These are phyloP conservation scores for Trichoderma guizhouense DNA, from an alignment of 2,329 filamentous ascomycete species.

Conservation along the genomic window DNA sequence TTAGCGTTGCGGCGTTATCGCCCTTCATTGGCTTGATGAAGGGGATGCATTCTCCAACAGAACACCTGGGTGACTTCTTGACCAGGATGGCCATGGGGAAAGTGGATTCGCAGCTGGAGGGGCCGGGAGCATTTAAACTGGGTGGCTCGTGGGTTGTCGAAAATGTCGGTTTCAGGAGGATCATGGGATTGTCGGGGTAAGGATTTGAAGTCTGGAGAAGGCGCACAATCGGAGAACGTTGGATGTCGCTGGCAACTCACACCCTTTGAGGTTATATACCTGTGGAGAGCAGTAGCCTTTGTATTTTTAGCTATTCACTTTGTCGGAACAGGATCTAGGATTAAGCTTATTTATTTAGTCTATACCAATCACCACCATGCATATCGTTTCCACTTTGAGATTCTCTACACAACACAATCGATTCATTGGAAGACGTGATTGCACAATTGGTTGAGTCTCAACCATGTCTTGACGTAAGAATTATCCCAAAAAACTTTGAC, in stretches of 20 bases:
- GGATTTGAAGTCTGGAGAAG: background rate
- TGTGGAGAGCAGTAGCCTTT: background rate
- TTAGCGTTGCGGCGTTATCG: slow-evolving; percentile 23
- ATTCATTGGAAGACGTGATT: background rate
- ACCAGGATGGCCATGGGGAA: slow-evolving; percentile 45
- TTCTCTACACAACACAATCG: too few relatives aligned
- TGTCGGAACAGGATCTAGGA: background rate
- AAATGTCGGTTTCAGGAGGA: slow-evolving; percentile 35
- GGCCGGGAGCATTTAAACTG: slow-evolving; percentile 32
- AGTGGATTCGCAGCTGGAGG: slow-evolving; percentile 27
- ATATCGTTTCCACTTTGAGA: background rate
- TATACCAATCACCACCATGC: background rate
- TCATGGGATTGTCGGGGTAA: slow-evolving; percentile 29
- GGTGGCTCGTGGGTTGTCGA: slow-evolving; percentile 36
- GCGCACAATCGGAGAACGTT: background rate
- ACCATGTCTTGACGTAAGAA: background rate
- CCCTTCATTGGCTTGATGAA: slow-evolving; percentile 25
- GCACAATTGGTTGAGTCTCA: background rate
- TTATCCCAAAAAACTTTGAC: background rate
- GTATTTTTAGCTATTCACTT: background rate
- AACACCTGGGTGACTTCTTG: slow-evolving; percentile 42
- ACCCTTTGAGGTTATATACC: background rate
- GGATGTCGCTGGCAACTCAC: background rate
- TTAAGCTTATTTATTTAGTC: background rate
- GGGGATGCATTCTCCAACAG: slow-evolving; percentile 39